Base-by-base conservation (phyloP, 169 alveolate species). In the Plasmodium blacklocki region DNA sequence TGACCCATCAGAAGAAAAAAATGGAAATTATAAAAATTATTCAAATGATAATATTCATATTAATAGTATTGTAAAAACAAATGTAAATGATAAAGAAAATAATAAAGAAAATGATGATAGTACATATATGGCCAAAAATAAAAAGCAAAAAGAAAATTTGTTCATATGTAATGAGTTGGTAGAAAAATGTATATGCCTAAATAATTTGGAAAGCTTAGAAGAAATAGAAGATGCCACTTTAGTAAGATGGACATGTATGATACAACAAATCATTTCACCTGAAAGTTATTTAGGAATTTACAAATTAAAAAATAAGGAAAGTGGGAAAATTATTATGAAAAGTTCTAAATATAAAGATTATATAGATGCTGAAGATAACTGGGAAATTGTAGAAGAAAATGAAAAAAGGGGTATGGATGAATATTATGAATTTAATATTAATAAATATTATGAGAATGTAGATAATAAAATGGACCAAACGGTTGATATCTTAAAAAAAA, bases 211-310 rank as follows among this genome's bases (percentile, higher is more conserved):
- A 1, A 32, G 70, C 29, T 12, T 83, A 47, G 66, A 19, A 2
- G 67, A 83, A 70, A 62, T 83, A 67, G 43, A 83, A 60, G 83
- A 83, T 72, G 71, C 71, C 0, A 29, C 83, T n/a, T 60, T 83
- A 68, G 91, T 83, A 50, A 83, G 91, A 58, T 83, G 91, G 91
- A 83, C 91, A n/a, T 83, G 91, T 60, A 83, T 83, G 91, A 67
- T 83, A 58, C 91, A 83, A 63, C 91, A 83, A 73, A 83, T 83
- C 19, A 68, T 83, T 67, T 83, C 91, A 8, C 83, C 91, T 2
- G 91, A 83, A 58, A 68, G 91, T 21, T 83, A 83, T 52, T 29
- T 83, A 68, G 91, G 91, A 7, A 56, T 83, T 56, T 83, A 83
- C 63, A 68, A 67, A 45, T 83, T 83, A 58, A 83, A 29, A 83